These are phyloP conservation scores for Bothriochloa decipiens DNA, from an alignment of 176 grass and related monocot genomes.

Conservation along the genomic window DNA sequence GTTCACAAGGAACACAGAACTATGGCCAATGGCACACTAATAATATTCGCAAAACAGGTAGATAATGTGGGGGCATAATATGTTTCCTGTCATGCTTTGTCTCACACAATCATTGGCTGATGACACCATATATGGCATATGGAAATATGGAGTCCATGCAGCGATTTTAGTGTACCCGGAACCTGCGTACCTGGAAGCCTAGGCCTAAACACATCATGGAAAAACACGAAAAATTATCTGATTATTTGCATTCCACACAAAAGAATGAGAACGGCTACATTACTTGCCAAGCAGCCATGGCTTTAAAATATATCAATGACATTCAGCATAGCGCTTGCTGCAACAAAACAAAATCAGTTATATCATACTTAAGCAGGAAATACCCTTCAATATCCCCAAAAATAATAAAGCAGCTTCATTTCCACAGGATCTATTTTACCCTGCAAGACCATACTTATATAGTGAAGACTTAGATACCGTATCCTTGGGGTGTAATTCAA, in stretches of 20 bases:
- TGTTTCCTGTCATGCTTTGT: neutral
- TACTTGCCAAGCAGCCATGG: no score
- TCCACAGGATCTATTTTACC: no score
- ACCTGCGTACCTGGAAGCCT: neutral
- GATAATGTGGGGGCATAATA: neutral
- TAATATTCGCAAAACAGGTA: neutral
- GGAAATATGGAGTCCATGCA: neutral
- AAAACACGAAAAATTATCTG: neutral
- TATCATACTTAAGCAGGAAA: no score
- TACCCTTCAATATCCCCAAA: no score
- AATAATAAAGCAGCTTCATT: no score
- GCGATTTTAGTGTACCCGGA: neutral
- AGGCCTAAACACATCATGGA: neutral
- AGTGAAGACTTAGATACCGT: no score
- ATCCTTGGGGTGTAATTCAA: no score
- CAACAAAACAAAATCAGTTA: no score
- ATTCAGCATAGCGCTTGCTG: no score
- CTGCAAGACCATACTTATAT: no score
- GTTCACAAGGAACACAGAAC: slow-evolving; percentile 20
- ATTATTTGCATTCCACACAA: neutral
- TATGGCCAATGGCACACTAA: neutral
- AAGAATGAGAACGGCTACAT: no score
- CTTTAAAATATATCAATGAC: no score
- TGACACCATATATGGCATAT: neutral
- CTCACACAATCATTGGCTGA: neutral